Conservation (phyloP, 2,329 filamentous ascomycete species). For the Emericellopsis cladophorae region DNA sequence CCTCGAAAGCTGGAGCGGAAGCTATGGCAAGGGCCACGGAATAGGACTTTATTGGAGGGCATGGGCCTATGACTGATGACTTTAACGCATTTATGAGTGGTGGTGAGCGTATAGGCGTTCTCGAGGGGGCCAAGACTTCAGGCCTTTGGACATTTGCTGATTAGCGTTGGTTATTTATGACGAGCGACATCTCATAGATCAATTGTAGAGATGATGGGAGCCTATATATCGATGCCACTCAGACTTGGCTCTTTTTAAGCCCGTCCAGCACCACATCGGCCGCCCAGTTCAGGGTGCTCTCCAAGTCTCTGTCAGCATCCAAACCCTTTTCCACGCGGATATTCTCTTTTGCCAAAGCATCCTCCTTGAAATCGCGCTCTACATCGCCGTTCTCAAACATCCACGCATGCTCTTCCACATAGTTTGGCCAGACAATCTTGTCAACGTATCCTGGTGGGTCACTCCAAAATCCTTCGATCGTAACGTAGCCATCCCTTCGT, state of each 20-base stretch:
- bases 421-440: constrained; percentile 91
- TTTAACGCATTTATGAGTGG: no score
- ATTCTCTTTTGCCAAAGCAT: constrained; percentile 26
- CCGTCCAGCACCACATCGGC: constrained; percentile 44
- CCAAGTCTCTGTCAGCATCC: constrained; percentile 43
- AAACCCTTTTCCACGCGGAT: constrained; percentile 35
- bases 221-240: not conserved
- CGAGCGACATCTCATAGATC: no score
- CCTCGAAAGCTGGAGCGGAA: no score
- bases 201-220: no score
- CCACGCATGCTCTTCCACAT: constrained; percentile 69
- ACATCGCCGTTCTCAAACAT: constrained; percentile 63
- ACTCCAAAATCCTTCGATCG: constrained; percentile 82
- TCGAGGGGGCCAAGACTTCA: no score
- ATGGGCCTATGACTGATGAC: no score
- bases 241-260: not conserved
- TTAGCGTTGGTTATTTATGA: no score
- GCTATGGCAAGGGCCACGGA: no score
- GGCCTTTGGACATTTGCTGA: no score
- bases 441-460: constrained; percentile 94
- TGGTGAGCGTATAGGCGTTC: no score
- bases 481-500: constrained; percentile 64
- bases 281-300: constrained; percentile 52
- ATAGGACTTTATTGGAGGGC: no score
- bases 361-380: constrained; percentile 37